phyloP scores from a whole-genome alignment of 805 yeast species.

The Yamadazyma sp. region DNA sequence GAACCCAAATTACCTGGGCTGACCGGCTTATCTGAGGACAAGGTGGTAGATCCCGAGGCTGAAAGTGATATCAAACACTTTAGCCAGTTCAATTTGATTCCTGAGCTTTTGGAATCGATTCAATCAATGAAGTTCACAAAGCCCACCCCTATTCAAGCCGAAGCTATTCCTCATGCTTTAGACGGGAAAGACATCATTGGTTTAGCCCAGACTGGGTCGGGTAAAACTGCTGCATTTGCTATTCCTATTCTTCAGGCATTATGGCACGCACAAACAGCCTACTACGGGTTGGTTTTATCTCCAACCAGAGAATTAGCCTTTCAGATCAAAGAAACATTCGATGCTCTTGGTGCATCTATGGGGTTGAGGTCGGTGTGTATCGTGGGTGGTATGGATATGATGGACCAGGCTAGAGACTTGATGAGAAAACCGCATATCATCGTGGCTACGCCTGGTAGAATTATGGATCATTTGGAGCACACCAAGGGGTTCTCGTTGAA shows the following conservation, averaged over 20 bases:
- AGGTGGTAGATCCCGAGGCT: constrained; percentile 20
- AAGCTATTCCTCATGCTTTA: constrained; percentile 87
- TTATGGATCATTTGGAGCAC: constrained; percentile 90
- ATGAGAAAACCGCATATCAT: constrained; percentile 92
- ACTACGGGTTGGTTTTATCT: constrained; percentile 83
- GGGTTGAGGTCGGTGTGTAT: constrained; percentile 87
- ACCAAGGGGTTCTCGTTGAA: constrained; percentile 87
- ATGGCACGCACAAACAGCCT: constrained; percentile 86
- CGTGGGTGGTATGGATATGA: constrained; percentile 98
- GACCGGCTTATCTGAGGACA: not conserved
- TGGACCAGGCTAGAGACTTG: constrained; percentile 94
- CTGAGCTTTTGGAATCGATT: constrained; percentile 79
- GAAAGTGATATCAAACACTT: constrained; percentile 41
- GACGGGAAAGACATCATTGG: constrained; percentile 93
- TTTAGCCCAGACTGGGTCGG: constrained; percentile 96
- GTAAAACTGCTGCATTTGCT: constrained; percentile 98
- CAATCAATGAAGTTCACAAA: constrained; percentile 67
- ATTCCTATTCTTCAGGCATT: constrained; percentile 88
- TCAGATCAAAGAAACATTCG: constrained; percentile 91
- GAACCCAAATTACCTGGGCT: not conserved
- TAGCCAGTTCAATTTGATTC: constrained; percentile 61
- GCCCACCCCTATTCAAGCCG: constrained; percentile 94
- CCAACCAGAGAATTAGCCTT: constrained; percentile 86
- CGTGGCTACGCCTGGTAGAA: constrained; percentile 94
- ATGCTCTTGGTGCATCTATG: constrained; percentile 88